Conservation (phyloP, 371 early-diverging fungal genomes). For the Choanephora cucurbitarum region DNA sequence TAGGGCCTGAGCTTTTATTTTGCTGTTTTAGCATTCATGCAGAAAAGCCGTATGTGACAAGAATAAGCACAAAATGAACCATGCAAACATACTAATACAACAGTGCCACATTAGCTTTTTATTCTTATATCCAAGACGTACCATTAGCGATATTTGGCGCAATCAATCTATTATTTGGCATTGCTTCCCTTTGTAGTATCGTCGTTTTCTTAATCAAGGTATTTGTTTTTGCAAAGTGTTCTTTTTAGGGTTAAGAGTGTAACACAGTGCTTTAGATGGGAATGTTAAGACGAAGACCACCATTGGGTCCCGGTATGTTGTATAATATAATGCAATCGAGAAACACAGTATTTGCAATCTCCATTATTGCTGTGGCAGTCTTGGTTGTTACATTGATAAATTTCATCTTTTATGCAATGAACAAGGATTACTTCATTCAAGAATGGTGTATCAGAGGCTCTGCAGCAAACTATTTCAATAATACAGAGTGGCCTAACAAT, state of each 20-base stretch:
- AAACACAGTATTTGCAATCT: constrained; percentile 15
- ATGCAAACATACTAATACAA: not conserved
- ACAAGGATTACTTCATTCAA: constrained; percentile 13
- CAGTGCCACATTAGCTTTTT: constrained; percentile 32
- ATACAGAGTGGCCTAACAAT: not conserved
- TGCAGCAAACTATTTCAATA: constrained; percentile 2
- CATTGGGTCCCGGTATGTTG: not conserved
- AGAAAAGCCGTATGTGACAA: constrained; percentile 30
- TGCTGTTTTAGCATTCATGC: constrained; percentile 29
- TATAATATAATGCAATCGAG: not conserved
- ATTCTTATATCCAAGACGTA: constrained; percentile 25
- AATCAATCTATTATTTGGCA: constrained; percentile 33
- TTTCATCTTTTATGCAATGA: constrained; percentile 22
- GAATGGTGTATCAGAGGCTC: constrained; percentile 23
- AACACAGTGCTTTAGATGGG: constrained; percentile 10
- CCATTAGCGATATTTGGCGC: constrained; percentile 30
- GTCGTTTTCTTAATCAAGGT: constrained; percentile 23
- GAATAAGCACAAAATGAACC: not conserved
- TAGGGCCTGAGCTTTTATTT: constrained; percentile 40
- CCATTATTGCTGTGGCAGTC: constrained; percentile 22
- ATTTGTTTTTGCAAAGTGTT: constrained; percentile 15
- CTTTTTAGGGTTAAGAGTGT: not conserved
- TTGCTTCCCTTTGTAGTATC: constrained; percentile 23
- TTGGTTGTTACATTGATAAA: constrained; percentile 21
- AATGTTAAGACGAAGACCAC: not conserved